These are phyloP conservation scores for Pythium oligandrum DNA, from an alignment of 352 stramenopile genomes.

Conservation along the genomic window DNA sequence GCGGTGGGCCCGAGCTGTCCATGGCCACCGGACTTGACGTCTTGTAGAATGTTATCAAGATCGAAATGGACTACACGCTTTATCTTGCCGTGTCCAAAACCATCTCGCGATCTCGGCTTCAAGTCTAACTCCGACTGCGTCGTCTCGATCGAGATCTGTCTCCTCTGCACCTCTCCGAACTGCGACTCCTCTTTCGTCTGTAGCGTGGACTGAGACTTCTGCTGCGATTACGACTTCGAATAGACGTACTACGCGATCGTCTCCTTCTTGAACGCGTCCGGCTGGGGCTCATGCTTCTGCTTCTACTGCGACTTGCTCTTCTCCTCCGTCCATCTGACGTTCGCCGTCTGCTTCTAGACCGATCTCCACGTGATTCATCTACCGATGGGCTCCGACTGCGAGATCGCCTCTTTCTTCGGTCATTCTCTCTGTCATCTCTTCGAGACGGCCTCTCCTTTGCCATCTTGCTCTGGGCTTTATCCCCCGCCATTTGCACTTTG, in stretches of 20 bases:
- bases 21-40: too few relatives aligned
- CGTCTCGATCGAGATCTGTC: too few relatives aligned
- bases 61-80: too few relatives aligned
- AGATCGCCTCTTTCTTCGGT: not conserved
- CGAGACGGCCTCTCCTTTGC: not conserved
- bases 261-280: not conserved
- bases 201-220: constrained; percentile 1
- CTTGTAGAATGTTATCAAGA: too few relatives aligned
- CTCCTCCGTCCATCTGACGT: not conserved
- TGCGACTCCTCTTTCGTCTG: not conserved
- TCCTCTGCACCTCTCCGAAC: too few relatives aligned
- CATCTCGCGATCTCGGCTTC: too few relatives aligned
- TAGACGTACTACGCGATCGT: too few relatives aligned
- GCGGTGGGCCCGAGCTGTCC: too few relatives aligned
- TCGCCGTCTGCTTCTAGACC: not conserved
- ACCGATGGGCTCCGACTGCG: not conserved
- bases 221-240: not conserved
- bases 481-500: constrained; percentile 63
- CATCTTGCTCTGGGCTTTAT: constrained; percentile 21
- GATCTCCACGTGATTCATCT: not conserved
- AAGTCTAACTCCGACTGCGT: too few relatives aligned
- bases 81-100: too few relatives aligned
- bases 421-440: constrained; percentile 1
- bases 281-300: constrained; percentile 3
- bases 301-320: constrained; percentile 1